Evolutionary conservation across 1,284 basidiomycete genomes (phyloP).

Genomic region (Ganoderma sinense): DNA sequence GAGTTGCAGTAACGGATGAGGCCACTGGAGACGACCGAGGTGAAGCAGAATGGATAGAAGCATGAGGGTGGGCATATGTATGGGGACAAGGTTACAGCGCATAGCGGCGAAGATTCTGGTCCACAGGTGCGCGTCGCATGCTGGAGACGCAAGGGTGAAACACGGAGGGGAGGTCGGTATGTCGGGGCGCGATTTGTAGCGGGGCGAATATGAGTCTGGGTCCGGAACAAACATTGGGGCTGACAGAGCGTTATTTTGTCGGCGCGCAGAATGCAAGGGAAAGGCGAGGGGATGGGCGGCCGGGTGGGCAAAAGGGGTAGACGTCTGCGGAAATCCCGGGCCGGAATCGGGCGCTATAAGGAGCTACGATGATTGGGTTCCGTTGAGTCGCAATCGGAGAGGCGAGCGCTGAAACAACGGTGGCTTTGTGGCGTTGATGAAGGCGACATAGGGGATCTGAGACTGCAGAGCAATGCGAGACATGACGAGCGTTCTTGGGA

Average conservation of each 20-base stretch:
- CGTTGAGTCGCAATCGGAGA: constrained; percentile 5
- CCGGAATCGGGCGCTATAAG: constrained; percentile 8
- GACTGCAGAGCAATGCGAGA: background rate
- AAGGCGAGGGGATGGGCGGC: background rate
- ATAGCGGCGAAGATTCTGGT: background rate
- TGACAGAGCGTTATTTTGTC: too few relatives aligned
- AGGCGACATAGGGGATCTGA: constrained; percentile 16
- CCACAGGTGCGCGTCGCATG: background rate
- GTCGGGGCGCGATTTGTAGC: background rate
- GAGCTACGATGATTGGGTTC: constrained; percentile 8
- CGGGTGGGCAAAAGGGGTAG: background rate
- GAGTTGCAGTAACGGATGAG: background rate
- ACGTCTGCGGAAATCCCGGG: background rate
- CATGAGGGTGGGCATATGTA: background rate
- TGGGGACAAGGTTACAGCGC: background rate
- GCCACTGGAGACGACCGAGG: background rate
- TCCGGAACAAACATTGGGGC: background rate
- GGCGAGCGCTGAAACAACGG: constrained; percentile 14
- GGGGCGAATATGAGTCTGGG: background rate
- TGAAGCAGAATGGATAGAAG: background rate
- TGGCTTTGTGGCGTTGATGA: constrained; percentile 29
- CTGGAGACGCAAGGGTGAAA: background rate
- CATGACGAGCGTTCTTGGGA: background rate
- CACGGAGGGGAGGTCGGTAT: background rate
- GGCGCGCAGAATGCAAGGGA: background rate